Evolutionary conservation across 345 rosid species (phyloP).

Genomic region (Cardamine resedifolia): DNA sequence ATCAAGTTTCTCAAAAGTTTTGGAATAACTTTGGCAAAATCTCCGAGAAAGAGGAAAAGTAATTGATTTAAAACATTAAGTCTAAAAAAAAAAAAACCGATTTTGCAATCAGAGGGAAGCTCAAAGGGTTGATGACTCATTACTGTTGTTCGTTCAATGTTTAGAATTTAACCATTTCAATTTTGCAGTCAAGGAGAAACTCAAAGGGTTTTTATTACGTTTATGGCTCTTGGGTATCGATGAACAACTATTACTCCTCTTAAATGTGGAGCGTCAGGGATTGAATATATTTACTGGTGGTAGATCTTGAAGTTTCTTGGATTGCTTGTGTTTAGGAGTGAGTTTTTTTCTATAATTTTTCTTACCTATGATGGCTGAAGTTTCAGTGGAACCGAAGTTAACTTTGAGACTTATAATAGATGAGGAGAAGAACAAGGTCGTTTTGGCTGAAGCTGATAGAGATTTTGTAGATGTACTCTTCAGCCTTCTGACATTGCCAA

Average conservation of each 20-base stretch:
- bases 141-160: too few species aligned
- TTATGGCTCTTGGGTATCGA: constrained; percentile 5
- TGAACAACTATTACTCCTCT: neutral
- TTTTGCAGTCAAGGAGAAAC: neutral
- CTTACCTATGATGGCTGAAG: neutral
- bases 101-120: neutral
- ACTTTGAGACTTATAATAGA: constrained; percentile 20
- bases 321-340: neutral
- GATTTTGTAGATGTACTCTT: constrained; percentile 27
- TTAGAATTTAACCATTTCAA: too few species aligned
- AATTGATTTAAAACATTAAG: too few species aligned
- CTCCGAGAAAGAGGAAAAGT: too few species aligned
- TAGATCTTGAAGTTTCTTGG: neutral
- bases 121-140: neutral
- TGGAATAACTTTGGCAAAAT: too few species aligned
- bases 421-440: constrained; percentile 1
- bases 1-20: too few species aligned
- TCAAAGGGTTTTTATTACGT: neutral
- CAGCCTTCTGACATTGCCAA: constrained; percentile 15
- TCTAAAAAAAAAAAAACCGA: too few species aligned
- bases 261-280: neutral
- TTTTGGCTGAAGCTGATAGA: constrained; percentile 18
- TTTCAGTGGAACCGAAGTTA: neutral
- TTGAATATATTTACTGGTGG: neutral
- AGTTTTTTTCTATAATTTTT: neutral